Evolutionary conservation across 805 yeast species (phyloP).

Genomic region (Spathaspora girioi): DNA sequence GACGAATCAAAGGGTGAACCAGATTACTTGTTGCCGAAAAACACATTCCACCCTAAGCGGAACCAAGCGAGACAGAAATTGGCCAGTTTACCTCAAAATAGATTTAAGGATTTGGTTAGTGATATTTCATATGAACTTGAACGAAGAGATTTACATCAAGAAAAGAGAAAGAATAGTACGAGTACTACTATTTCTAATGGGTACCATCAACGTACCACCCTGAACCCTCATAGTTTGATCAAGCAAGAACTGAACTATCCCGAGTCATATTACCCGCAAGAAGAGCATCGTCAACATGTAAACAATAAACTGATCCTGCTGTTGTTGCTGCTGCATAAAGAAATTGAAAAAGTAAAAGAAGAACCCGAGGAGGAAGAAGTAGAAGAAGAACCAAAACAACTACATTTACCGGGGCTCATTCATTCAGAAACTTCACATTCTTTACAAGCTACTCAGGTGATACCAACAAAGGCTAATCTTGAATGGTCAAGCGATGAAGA

Average conservation of each 20-base stretch:
- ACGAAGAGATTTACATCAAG: slow-evolving; percentile 56
- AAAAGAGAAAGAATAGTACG: neutral
- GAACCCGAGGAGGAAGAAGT: neutral
- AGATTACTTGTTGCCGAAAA: slow-evolving; percentile 63
- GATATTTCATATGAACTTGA: slow-evolving; percentile 87
- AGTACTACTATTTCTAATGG: neutral
- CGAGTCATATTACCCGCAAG: neutral
- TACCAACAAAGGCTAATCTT: slow-evolving; percentile 81
- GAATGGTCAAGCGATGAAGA: slow-evolving; percentile 90
- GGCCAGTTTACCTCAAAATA: slow-evolving; percentile 71
- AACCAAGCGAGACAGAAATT: slow-evolving; percentile 93
- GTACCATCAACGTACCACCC: neutral
- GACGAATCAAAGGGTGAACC: slow-evolving; percentile 57
- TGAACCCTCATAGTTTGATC: neutral
- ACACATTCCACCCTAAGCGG: slow-evolving; percentile 83
- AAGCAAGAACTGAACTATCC: neutral
- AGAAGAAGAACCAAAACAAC: neutral
- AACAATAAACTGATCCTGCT: neutral
- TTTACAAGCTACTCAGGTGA: slow-evolving; percentile 63
- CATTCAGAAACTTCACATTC: neutral
- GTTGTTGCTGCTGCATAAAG: neutral
- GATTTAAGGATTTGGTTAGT: slow-evolving; percentile 87
- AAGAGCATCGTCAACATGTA: neutral
- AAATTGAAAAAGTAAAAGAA: neutral
- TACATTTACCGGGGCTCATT: neutral